These are phyloP conservation scores for Xylogone sp. DNA, from an alignment of 2,329 filamentous ascomycete species.

Conservation along the genomic window DNA sequence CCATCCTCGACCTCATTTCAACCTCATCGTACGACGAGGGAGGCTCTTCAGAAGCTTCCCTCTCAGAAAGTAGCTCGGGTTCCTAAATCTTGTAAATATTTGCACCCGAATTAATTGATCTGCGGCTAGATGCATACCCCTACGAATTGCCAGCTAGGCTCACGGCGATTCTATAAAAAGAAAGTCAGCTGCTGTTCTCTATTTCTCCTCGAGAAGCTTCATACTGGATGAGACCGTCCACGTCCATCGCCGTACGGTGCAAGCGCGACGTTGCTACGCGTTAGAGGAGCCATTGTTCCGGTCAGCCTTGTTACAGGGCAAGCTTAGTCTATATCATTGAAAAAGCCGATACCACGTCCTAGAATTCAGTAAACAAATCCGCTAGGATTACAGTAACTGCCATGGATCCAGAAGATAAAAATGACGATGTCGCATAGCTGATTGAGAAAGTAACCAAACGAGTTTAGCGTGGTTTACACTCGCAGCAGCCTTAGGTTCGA, in stretches of 20 bases:
- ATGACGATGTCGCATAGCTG: not conserved
- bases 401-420: not conserved
- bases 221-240: conserved; percentile 14
- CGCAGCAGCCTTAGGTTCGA: not conserved
- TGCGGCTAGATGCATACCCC: conserved; percentile 15
- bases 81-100: conserved; percentile 2
- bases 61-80: conserved; percentile 22
- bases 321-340: not conserved
- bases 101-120: not conserved
- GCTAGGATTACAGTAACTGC: not conserved
- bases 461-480: not conserved
- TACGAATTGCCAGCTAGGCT: conserved; percentile 27
- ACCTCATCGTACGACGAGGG: conserved; percentile 29
- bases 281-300: conserved; percentile 27
- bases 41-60: conserved; percentile 26
- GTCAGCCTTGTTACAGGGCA: conserved; percentile 1
- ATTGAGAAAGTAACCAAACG: not conserved
- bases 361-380: not conserved
- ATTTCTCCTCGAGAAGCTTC: not conserved
- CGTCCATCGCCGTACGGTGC: conserved; percentile 15
- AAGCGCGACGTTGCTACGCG: conserved; percentile 15
- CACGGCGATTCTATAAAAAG: conserved; percentile 20
- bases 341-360: not conserved
- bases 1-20: conserved; percentile 28
- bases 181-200: conserved; percentile 11